phyloP scores from a whole-genome alignment of 495 filamentous ascomycete species.

The Xylaria bambusicola region DNA sequence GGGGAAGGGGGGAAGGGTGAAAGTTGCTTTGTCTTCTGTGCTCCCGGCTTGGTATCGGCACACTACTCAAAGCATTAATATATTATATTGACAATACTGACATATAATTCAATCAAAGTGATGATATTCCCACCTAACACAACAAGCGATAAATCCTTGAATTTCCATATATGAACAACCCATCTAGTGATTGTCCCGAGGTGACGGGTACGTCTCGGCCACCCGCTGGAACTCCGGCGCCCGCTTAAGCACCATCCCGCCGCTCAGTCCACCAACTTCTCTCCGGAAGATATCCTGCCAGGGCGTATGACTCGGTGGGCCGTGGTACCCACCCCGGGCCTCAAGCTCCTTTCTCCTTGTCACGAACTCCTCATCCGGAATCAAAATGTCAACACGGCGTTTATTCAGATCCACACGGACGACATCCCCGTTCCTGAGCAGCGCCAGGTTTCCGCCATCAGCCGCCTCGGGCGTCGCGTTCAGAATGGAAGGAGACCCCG shows the following conservation, averaged over 20 bases:
- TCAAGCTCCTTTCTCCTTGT: constrained; percentile 10
- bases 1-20: no score
- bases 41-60: no score
- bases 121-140: no score
- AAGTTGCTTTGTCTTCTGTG: no score
- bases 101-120: no score
- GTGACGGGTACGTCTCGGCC: constrained; percentile 45
- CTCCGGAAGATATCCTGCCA: constrained; percentile 22
- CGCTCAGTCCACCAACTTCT: constrained; percentile 47
- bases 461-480: constrained; percentile 62
- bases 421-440: constrained; percentile 56
- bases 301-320: constrained; percentile 18
- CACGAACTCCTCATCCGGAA: constrained; percentile 35
- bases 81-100: no score
- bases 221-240: constrained; percentile 56
- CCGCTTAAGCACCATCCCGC: constrained; percentile 55
- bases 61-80: no score
- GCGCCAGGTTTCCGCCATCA: constrained; percentile 59
- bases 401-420: constrained; percentile 59
- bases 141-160: no score
- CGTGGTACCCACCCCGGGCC: constrained; percentile 10
- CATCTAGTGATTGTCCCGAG: constrained; percentile 53
- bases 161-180: background rate
- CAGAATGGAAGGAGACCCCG: constrained; percentile 56
- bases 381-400: constrained; percentile 54